Conservation (phyloP, 163 green algal species). For the Picocystis sp. region DNA sequence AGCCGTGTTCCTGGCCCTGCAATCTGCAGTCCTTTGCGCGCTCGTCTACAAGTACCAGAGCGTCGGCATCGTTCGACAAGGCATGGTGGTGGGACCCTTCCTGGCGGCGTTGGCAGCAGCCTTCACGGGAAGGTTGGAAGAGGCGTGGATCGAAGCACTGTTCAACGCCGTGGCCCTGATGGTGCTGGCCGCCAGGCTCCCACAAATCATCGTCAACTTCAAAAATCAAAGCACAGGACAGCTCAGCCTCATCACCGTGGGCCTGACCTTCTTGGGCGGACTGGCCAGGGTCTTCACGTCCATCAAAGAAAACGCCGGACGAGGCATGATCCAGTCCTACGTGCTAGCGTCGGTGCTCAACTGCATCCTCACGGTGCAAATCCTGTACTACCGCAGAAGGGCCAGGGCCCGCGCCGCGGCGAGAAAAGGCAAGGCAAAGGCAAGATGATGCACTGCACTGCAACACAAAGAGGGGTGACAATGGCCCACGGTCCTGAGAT, state of each 20-base stretch:
- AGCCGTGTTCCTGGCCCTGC: constrained; percentile 4
- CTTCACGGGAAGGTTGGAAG: background rate
- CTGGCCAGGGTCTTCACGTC: constrained; percentile 9
- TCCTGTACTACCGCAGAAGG: constrained; percentile 4
- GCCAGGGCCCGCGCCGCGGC: no score
- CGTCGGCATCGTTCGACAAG: constrained; percentile 1
- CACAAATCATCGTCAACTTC: constrained; percentile 11
- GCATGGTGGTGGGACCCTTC: constrained; percentile 1
- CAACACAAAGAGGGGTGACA: no score
- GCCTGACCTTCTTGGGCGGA: constrained; percentile 2
- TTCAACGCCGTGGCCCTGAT: background rate
- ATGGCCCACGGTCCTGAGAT: no score
- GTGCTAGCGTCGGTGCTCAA: background rate
- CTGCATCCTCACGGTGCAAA: constrained; percentile 4
- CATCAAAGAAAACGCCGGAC: constrained; percentile 8
- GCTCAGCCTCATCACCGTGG: constrained; percentile 7
- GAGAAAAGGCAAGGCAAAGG: no score
- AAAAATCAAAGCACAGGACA: constrained; percentile 4
- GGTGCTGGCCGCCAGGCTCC: constrained; percentile 6
- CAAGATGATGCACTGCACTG: no score
- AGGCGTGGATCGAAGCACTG: background rate
- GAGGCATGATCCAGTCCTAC: constrained; percentile 6
- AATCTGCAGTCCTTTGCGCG: constrained; percentile 2
- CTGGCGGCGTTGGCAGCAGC: background rate
- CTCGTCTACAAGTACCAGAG: constrained; percentile 9